A percentile compares a stretch with the other conserved stretches of the same genome.
These are phyloP conservation scores for Amanita polypyramis DNA, from an alignment of 768 basidiomycete genomes.

Conservation along the genomic window DNA sequence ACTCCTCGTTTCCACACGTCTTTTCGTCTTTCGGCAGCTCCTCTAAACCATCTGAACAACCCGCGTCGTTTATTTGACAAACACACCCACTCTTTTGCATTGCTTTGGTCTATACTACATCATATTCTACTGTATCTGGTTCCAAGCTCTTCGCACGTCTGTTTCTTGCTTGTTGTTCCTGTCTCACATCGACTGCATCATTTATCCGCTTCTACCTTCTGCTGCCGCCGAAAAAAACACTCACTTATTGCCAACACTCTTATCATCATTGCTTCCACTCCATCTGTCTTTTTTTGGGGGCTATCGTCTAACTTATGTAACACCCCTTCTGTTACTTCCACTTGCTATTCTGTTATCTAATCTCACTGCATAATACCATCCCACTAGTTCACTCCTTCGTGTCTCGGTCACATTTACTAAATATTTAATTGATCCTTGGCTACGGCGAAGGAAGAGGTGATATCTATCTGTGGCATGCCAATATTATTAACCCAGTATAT, in stretches of 20 bases:
- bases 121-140: neutral
- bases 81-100: neutral
- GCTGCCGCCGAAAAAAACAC: neutral
- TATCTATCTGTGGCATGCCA: neutral
- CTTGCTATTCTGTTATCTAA: constrained; percentile 1
- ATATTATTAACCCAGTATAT: constrained; percentile 2
- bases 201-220: neutral
- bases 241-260: neutral
- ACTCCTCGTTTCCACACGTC: neutral
- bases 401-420: neutral
- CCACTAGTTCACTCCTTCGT: neutral
- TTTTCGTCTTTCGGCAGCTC: neutral
- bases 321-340: neutral
- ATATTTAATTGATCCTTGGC: neutral
- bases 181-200: neutral
- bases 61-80: neutral
- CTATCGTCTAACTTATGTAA: neutral
- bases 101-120: neutral
- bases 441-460: neutral
- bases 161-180: neutral
- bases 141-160: neutral
- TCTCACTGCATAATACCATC: constrained; percentile 4
- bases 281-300: neutral
- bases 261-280: neutral
- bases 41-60: neutral